A percentile compares a stretch with the other conserved stretches of the same genome.
Evolutionary conservation across 225 moss, liverwort and hornwort species (phyloP).

Genomic region (Lunularia cruciata): DNA sequence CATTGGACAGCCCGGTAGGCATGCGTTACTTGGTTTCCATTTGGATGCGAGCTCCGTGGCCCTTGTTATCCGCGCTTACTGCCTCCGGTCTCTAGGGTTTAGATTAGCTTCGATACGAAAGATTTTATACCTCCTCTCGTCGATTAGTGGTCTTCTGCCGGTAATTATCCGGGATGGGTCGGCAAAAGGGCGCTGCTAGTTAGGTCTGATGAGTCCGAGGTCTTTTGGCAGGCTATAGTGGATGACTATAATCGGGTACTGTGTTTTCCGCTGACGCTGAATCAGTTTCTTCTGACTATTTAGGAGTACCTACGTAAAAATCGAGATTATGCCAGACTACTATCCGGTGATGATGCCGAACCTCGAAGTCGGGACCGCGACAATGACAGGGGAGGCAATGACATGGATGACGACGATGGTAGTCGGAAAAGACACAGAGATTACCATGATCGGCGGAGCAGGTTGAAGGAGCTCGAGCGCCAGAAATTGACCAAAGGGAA

Average conservation of each 20-base stretch:
- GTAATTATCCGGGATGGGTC: neutral
- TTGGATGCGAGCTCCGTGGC: neutral
- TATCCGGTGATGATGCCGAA: conserved; percentile 20
- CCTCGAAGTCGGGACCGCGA: conserved; percentile 10
- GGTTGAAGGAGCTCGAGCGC: conserved; percentile 50
- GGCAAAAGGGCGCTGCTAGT: neutral
- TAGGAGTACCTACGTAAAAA: conserved; percentile 28
- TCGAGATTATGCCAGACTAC: conserved; percentile 14
- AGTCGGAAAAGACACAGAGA: conserved; percentile 27
- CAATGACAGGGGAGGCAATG: conserved; percentile 1
- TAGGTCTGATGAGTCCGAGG: neutral
- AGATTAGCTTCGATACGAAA: neutral
- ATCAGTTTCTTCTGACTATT: neutral
- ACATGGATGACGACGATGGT: conserved; percentile 13
- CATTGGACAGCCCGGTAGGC: neutral
- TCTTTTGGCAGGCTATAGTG: neutral
- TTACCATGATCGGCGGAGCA: conserved; percentile 37
- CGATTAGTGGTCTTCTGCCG: neutral
- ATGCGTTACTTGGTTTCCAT: neutral
- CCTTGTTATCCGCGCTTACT: neutral
- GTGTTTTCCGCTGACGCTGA: neutral
- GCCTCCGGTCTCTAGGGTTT: neutral
- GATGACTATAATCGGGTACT: neutral
- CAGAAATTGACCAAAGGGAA: conserved; percentile 43
- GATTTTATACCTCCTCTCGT: neutral